Evolutionary conservation across 148 eudicot species (phyloP), one percentile per base, ranked within the genome.

Genomic region (Simmondsia chinensis): DNA sequence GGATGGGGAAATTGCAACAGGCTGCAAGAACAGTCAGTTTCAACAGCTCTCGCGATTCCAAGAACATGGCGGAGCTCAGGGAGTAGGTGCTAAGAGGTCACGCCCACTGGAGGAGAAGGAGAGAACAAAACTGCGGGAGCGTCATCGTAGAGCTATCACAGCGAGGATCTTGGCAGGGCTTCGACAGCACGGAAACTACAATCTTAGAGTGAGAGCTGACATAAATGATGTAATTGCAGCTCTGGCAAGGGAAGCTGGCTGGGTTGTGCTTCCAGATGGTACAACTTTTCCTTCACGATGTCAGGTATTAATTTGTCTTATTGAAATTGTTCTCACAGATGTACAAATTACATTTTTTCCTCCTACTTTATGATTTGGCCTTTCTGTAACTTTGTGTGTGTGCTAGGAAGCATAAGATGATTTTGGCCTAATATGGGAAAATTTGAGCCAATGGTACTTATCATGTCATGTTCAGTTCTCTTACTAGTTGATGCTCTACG

Each of bases 261-360:
- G 99, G 99, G 83, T 85, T 60, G 95, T 91, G 70, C 94, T 91
- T 59, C 95, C 95, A 17, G 99, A 91, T 74, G 99, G 99, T 31
- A 91, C 99, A 30, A 85, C 99, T 48, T 85, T 79, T 60, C 99
- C 97, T 48, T 74, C 94, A 25, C 77, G 59, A 56, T 74, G 83
- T 6, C 99, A 85, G 95, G 95, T 85, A 70, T 41, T 26, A 31
- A 19, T 17, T 12, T 31, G 32, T 33, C 22, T 16, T 9, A 20
- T 33, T 33, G 16, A 46, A 48, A 2, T 48, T 32, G 7, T 4
- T 33, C 18, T 32, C 7, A 7, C 14, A 17, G 24, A 33, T 6
- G 25, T 33, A 9, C 9, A n/a, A n/a, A n/a, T n/a, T n/a, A n/a
- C n/a, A n/a, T n/a, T n/a, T n/a, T n/a, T n/a, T n/a, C n/a, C n/a